Evolutionary conservation across 2,329 filamentous ascomycete species (phyloP).

Genomic region (Aspergillus costaricaensis): DNA sequence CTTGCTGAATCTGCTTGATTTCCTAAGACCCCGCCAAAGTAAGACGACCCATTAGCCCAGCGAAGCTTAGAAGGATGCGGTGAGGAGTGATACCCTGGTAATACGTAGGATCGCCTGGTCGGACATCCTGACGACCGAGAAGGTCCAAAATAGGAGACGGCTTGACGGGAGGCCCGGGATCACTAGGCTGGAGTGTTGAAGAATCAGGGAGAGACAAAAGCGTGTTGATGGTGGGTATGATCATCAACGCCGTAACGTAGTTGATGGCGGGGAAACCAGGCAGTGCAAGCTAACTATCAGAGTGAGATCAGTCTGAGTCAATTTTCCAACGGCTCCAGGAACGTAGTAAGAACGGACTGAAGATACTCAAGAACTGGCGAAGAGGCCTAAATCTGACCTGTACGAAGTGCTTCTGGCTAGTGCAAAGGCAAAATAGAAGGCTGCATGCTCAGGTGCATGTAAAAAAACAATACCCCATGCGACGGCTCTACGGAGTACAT

Average conservation of each 20-base stretch:
- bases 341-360: neutral
- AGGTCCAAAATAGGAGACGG: neutral
- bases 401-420: neutral
- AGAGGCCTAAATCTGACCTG: neutral
- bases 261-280: neutral
- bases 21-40: slow-evolving; percentile 58
- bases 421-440: neutral
- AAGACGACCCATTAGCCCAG: slow-evolving; percentile 19
- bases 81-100: slow-evolving; percentile 62
- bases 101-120: slow-evolving; percentile 89
- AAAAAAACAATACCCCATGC: neutral
- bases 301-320: neutral
- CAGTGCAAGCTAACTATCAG: neutral
- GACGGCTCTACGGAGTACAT: neutral
- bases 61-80: neutral
- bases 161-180: neutral
- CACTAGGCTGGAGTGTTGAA: neutral
- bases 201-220: neutral
- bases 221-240: neutral
- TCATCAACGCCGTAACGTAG: neutral
- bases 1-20: slow-evolving; percentile 80
- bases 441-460: neutral
- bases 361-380: neutral
- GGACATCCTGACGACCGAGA: slow-evolving; percentile 56
- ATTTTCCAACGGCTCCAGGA: neutral